phyloP scores from a whole-genome alignment of 202 grass and related monocot species.

The Eragrostis tef region DNA sequence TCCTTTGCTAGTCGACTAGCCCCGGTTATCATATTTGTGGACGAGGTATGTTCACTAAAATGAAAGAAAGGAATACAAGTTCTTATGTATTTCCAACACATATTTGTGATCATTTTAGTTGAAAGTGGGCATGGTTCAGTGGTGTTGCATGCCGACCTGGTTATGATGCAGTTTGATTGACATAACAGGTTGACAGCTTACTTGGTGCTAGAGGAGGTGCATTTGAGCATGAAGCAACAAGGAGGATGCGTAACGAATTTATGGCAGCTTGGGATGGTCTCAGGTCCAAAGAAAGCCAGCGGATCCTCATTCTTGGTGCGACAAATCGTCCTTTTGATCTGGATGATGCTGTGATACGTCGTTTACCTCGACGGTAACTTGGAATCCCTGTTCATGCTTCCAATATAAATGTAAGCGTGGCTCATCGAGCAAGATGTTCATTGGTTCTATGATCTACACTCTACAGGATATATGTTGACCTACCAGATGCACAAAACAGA shows the following conservation, averaged over 20 bases:
- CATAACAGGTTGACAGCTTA: conserved; percentile 84
- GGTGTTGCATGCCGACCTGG: conserved; percentile 26
- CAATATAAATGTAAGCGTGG: conserved; percentile 31
- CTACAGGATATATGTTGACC: conserved; percentile 92
- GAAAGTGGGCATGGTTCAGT: background rate
- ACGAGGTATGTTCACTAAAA: conserved; percentile 64
- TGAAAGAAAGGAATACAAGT: conserved; percentile 18
- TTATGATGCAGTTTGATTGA: conserved; percentile 39
- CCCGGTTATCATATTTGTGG: conserved; percentile 97
- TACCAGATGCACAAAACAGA: conserved; percentile 83
- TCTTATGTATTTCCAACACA: conserved; percentile 7
- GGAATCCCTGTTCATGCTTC: conserved; percentile 9
- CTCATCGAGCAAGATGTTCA: conserved; percentile 38
- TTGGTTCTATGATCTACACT: conserved; percentile 36
- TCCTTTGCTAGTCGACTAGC: conserved; percentile 86
- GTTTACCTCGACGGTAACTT: conserved; percentile 84
- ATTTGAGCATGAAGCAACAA: conserved; percentile 95
- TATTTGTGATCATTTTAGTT: conserved; percentile 13
- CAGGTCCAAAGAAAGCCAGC: conserved; percentile 89
- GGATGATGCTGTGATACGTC: conserved; percentile 92
- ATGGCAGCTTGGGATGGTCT: conserved; percentile 99
- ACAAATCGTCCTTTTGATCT: conserved; percentile 98
- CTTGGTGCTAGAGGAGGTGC: conserved; percentile 91
- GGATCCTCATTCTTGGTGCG: conserved; percentile 89
- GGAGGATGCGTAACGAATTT: conserved; percentile 95